A percentile compares a stretch with the other conserved stretches of the same genome.
Evolutionary conservation across 345 rosid species (phyloP).

Genomic region (Firmiana major): DNA sequence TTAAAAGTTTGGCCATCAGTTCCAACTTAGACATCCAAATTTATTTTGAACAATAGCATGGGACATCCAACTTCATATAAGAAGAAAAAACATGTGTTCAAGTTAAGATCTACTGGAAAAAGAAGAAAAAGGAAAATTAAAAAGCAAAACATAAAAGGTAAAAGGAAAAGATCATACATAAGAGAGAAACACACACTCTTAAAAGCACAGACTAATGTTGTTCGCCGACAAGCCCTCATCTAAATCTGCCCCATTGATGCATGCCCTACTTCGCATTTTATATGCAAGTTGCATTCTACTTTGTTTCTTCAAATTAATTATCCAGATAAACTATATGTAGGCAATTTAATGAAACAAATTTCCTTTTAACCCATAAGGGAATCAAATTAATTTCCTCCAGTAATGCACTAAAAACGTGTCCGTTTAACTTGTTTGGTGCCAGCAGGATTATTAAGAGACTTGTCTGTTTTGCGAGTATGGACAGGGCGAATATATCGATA

Average conservation of each 20-base stretch:
- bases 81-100: background rate
- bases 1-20: background rate
- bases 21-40: background rate
- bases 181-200: background rate
- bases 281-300: background rate
- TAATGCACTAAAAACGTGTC: background rate
- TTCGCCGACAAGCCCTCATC: background rate
- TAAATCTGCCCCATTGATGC: background rate
- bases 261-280: background rate
- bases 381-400: conserved; percentile 4
- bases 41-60: background rate
- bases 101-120: background rate
- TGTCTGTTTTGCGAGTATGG: conserved; percentile 14
- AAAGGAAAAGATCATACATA: background rate
- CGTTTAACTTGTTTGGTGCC: background rate
- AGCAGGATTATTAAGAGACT: background rate
- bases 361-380: conserved; percentile 6
- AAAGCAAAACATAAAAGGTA: background rate
- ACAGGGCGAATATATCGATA: background rate
- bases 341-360: background rate
- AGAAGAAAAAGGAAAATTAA: background rate
- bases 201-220: background rate
- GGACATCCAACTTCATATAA: background rate
- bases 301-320: conserved; percentile 8
- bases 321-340: background rate